Base-by-base conservation (phyloP, 768 basidiomycete genomes). In the Myochromella boudieri region DNA sequence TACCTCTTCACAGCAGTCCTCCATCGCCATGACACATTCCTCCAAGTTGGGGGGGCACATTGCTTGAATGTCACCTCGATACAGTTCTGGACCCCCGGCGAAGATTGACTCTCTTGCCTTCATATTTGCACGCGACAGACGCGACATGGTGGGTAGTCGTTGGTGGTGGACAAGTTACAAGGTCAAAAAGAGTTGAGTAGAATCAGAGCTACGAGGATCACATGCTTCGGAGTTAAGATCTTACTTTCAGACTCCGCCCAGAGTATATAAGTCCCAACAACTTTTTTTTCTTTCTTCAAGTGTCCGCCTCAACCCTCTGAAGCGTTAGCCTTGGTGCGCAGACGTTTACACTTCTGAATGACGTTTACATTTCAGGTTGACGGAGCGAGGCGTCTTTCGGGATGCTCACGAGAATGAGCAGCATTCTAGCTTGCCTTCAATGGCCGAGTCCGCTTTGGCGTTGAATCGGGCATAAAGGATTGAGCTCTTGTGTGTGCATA, bases 1-100 rank as follows among this genome's bases (percentile, higher is more conserved):
- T 48, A 81, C 85, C 80, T 89, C 84, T 61, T 88, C 84, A 58
- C 86, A 90, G 55, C 87, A 89, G 54, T 88, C 85, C 56, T 89
- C 85, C 77, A 90, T 81, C 0, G 84, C 82, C 54, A 76, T 68
- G 3, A 91, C 88, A 57, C 88, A 89, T 65, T 89, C 88, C 42
- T 75, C 76, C 14, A 91, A 70, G 63, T 81, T 81, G 0, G 81
- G 85, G 3, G 86, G 86, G 57, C 86, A 90, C 46, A 77, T 72
- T 0, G 81, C 77, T 50, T 84, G 75, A 4, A 66, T 73, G 33
- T 90, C 87, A 0, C 78, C 78, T 1, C 81, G 72, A 54, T 86
- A 80, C n/a, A 77, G 62, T 14, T 85, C 82, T 26, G 84, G 73
- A 4, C 82, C 79, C n/a, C 81, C 74, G 1, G 80, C 67, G 61